These are phyloP conservation scores for Plasmopara viticola DNA, from an alignment of 352 stramenopile species.

Conservation along the genomic window DNA sequence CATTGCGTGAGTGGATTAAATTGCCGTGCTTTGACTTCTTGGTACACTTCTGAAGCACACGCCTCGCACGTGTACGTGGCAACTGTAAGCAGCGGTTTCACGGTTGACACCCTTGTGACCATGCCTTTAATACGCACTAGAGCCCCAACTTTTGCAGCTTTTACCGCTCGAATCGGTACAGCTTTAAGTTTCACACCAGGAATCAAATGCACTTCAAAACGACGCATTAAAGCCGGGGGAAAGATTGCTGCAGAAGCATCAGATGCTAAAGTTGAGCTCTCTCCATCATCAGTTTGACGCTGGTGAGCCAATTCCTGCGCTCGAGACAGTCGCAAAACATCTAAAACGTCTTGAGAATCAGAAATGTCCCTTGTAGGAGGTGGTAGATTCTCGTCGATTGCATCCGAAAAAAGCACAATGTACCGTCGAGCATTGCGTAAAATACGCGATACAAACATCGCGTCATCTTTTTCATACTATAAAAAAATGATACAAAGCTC, in stretches of 20 bases:
- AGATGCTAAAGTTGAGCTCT: constrained; percentile 13
- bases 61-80: constrained; percentile 97
- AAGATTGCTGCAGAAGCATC: constrained; percentile 60
- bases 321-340: constrained; percentile 74
- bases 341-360: constrained; percentile 76
- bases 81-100: constrained; percentile 95
- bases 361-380: constrained; percentile 74
- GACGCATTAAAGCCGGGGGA: constrained; percentile 88
- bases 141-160: constrained; percentile 90
- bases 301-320: constrained; percentile 64
- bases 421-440: constrained; percentile 83
- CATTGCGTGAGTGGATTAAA: constrained; percentile 93
- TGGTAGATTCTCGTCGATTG: constrained; percentile 83
- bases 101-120: constrained; percentile 96
- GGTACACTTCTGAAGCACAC: constrained; percentile 96
- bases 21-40: constrained; percentile 89
- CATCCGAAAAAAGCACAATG: constrained; percentile 83
- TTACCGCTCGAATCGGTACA: constrained; percentile 91
- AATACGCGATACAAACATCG: constrained; percentile 80
- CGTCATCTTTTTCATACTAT: constrained; percentile 71
- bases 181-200: constrained; percentile 83
- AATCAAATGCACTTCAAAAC: constrained; percentile 79
- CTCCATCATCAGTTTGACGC: constrained; percentile 25
- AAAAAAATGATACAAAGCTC: constrained; percentile 1
- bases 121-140: constrained; percentile 97